Base-by-base conservation (phyloP, 805 yeast species). In the Teunomyces tritomae region DNA sequence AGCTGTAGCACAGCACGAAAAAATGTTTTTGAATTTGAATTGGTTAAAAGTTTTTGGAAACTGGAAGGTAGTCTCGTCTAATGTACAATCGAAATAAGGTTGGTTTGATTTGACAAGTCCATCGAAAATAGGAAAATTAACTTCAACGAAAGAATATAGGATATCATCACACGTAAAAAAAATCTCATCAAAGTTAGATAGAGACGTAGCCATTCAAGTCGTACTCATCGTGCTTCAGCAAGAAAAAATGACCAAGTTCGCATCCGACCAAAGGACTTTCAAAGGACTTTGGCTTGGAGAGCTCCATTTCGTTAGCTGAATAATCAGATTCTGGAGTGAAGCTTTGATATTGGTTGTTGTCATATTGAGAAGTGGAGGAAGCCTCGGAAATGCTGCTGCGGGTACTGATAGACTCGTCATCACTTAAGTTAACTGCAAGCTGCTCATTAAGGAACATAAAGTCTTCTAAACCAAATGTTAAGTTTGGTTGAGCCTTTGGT, bases 401-500 rank as follows among this genome's bases (percentile, higher is more conserved):
- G 47, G 35, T 17, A 41, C 47, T 45, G 27, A 39, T 29, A 5
- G 42, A 46, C 16, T 50, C 53, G 9, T 51, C 47, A 33, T 50
- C 44, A 14, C 43, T 42, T 27, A 55, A 54, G 20, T 42, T 33
- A 14, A 44, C 14, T 13, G 48, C 26, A 10, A 63, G 48, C 54
- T 64, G 68, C 20, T 61, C 53, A 48, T 59, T 61, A 36, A 65
- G 53, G 40, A 52, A 51, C 65, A 64, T 58, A 44, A 64, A 61
- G 39, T 63, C 68, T 30, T 65, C 70, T 30, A 65, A 58, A n/a
- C 57, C 61, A 30, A 14, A 28, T 11, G 39, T 33, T 17, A 45
- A 45, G 30, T 20, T 28, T 30, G 32, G 37, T 28, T 41, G 37
- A 41, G 28, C 34, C 29, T 43, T 36, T 28, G 49, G 46, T 17